Conservation (phyloP, 179 eudicot genomes). For the Beta macrorhiza region DNA sequence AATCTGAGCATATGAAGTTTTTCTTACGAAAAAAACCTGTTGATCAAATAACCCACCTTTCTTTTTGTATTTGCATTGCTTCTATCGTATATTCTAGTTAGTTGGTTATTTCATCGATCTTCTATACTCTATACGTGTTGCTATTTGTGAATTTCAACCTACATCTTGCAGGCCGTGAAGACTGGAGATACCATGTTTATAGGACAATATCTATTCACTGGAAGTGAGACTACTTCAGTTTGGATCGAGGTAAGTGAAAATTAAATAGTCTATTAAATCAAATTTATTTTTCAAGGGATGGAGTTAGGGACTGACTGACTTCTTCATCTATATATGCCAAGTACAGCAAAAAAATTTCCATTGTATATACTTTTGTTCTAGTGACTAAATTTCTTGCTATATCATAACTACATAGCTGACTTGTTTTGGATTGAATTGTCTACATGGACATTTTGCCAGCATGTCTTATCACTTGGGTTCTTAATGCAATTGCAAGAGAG, state of each 20-base stretch:
- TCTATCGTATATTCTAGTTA: background rate
- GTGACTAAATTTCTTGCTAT: background rate
- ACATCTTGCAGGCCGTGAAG: conserved; percentile 68
- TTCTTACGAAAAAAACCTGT: background rate
- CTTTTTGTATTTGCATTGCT: background rate
- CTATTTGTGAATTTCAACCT: background rate
- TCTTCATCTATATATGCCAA: background rate
- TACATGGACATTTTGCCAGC: background rate
- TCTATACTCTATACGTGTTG: no score
- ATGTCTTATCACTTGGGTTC: background rate
- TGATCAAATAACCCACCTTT: background rate
- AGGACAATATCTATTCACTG: conserved; percentile 82
- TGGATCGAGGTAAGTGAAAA: conserved; percentile 72
- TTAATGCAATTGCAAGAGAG: background rate
- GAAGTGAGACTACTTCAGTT: conserved; percentile 88
- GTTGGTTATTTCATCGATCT: background rate
- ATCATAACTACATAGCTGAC: background rate
- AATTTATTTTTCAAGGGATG: background rate
- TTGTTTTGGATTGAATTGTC: background rate
- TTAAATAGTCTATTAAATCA: background rate
- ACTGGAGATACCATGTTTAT: conserved; percentile 80
- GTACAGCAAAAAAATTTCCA: background rate
- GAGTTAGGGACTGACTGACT: background rate
- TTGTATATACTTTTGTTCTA: background rate
- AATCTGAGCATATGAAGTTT: background rate